Evolutionary conservation across 1,139 yeast species (phyloP).

Genomic region (Waltiozyma sp.): DNA sequence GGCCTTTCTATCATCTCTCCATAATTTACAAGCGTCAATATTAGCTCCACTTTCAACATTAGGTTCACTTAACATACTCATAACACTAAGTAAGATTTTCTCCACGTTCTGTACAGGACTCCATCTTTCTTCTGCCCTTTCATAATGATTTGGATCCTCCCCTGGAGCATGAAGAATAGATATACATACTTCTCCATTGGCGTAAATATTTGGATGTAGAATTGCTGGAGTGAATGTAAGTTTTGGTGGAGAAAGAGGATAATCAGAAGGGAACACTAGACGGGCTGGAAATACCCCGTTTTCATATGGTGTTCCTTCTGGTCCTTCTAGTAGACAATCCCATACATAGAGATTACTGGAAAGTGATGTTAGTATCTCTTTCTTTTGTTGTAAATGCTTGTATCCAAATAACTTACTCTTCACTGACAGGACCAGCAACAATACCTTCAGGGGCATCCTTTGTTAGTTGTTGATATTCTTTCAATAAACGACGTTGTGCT

Average conservation of each 20-base stretch:
- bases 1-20: conserved; percentile 73
- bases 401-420: conserved; percentile 37
- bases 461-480: conserved; percentile 78
- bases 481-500: conserved; percentile 76
- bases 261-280: conserved; percentile 76
- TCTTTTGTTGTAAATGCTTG: too few relatives aligned
- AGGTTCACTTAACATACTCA: conserved; percentile 96
- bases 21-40: conserved; percentile 89
- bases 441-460: conserved; percentile 92
- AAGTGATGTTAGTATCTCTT: not conserved
- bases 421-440: conserved; percentile 81
- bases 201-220: conserved; percentile 85
- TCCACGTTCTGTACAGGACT: conserved; percentile 96
- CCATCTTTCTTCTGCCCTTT: conserved; percentile 94
- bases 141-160: conserved; percentile 93
- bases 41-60: conserved; percentile 95
- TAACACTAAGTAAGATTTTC: conserved; percentile 81
- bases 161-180: conserved; percentile 94
- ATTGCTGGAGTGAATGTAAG: conserved; percentile 77
- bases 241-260: conserved; percentile 86
- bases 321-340: conserved; percentile 92
- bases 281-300: conserved; percentile 87
- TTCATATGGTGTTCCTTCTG: conserved; percentile 87
- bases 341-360: conserved; percentile 57
- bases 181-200: conserved; percentile 92